Base-by-base conservation (phyloP, 108 stramenopile genomes). In the Stephanodiscus minutulus region DNA sequence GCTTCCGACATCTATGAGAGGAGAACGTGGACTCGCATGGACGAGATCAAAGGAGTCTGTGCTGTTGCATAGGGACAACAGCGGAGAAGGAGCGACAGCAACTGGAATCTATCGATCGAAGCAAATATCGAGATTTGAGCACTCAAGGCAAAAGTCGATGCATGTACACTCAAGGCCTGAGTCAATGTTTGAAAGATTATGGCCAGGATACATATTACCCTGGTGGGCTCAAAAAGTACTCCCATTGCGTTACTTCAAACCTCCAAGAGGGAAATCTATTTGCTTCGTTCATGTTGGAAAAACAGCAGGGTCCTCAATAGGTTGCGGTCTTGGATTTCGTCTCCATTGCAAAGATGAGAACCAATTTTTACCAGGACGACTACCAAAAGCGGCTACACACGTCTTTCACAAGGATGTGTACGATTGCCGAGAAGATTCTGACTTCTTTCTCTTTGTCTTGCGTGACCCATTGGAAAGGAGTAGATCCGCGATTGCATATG, bases 401-500 rank as follows among this genome's bases (percentile, higher is more conserved):
- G 12, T 20, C 20, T 74, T 66, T 36, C 73, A 66, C 27, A 21
- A 64, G 18, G 64, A 50, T 24, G 43, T 60, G 2, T 74, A 74
- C 47, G 64, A 74, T 33, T 74, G 73, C 46, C 37, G 7, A 27
- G 63, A 64, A 22, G 64, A 74, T 48, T 48, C 64, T 7, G 55
- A 21, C 7, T 74, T 57, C 28, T 74, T 49, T 60, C 64, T 74
- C 2, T 74, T 74, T 50, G 44, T 74, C 1, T 24, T 74, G 10
- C 21, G 73, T 17, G 53, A 74, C 64, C 73, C 73, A 39, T 18
- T 74, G n/a, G 64, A 53, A 56, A 37, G 73, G 11, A 28, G 27
- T 28, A 18, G 41, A 25, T 66, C 57, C 29, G 73, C 73, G 18
- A 66, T 74, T 31, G 53, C 46, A 10, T 66, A 74, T 24, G 64